Evolutionary conservation across 495 filamentous ascomycete genomes (phyloP), one percentile per base, ranked within the genome.

Genomic region (Penicillium maclennaniae): DNA sequence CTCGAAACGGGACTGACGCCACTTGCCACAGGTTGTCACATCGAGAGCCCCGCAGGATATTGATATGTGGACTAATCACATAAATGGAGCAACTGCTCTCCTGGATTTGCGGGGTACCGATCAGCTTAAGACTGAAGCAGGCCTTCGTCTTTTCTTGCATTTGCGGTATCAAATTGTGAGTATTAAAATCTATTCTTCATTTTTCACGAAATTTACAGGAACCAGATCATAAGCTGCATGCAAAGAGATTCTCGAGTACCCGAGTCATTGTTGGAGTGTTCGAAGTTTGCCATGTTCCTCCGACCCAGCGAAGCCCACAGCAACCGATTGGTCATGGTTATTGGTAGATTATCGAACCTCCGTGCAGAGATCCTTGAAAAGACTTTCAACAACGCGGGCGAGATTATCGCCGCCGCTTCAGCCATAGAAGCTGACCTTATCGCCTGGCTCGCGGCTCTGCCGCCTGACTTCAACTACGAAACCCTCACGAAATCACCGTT

Each of bases 31-130:
- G 72, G 74, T 82, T 51, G 73, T 83, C 38, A 72, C 76, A 0
- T 78, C 78, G 48, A 68, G 70, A 51, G 62, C 69, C 8, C 68
- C 71, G 10, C 61, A 63, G 39, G 75, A 74, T 23, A 69, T 83
- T 25, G 65, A 70, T 17, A 77, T 77, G 3, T 87, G 82, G 72
- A 78, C 76, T 36, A 77, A 77, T 43, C 84, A 87, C 62, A 75
- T 85, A 51, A 74, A 73, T 34, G 84, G 84, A 9, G 80, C 83
- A 3, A 75, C 74, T 0, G 77, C 81, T 0, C 66, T 87, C 5
- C 71, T 84, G 1, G 73, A 78, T 55, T 49, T 86, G 56, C 72
- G 84, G 20, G 84, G 84, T 8, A 45, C 67, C 2, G 70, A 76
- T 4, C 82, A 86, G 56, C 78, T 87, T 43, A 61, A 70, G n/a